phyloP scores from a whole-genome alignment of 2,329 filamentous ascomycete species.

The Penicillium frequentans region DNA sequence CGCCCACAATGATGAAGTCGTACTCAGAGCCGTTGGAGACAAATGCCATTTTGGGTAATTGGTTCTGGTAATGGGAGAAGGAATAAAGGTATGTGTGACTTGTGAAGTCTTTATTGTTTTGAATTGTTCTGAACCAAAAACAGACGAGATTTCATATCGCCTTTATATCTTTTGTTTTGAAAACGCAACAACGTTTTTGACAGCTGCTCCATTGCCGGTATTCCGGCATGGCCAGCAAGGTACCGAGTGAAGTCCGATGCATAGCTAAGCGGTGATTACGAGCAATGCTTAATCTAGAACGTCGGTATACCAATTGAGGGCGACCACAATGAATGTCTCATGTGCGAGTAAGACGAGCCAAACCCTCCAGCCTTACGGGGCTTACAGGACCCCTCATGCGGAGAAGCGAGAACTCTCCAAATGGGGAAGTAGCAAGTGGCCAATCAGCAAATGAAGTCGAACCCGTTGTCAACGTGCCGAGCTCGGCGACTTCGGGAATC shows the following conservation, averaged over 20 bases:
- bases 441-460: not conserved
- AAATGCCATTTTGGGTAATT: not conserved
- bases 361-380: too few relatives aligned
- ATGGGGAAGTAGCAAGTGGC: not conserved
- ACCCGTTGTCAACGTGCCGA: not conserved
- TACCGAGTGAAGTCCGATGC: not conserved
- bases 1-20: constrained; percentile 13
- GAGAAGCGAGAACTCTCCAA: not conserved
- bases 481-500: not conserved
- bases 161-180: not conserved
- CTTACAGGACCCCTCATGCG: not conserved
- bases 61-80: not conserved
- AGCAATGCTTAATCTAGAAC: not conserved
- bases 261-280: not conserved
- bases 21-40: constrained; percentile 4
- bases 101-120: not conserved
- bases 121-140: not conserved
- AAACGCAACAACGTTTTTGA: not conserved
- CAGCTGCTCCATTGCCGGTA: not conserved
- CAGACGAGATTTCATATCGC: not conserved
- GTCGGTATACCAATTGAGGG: not conserved
- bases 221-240: not conserved
- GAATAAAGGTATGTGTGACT: not conserved
- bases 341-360: not conserved
- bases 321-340: not conserved